Conservation (phyloP, 2,329 filamentous ascomycete genomes). For the Plenodomus lindquistii region DNA sequence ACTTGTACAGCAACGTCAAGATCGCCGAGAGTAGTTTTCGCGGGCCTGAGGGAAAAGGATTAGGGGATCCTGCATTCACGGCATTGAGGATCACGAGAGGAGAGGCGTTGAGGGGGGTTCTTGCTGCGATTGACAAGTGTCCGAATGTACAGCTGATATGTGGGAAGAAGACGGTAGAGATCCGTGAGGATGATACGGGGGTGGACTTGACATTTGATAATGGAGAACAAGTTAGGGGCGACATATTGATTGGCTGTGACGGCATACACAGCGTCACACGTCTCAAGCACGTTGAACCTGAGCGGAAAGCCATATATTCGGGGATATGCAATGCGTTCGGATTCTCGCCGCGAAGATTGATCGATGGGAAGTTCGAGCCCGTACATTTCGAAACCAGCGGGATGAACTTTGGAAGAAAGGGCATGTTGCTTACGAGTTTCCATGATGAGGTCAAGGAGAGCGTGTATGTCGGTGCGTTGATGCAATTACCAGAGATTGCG, state of each 20-base stretch:
- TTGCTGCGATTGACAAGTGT: conserved; percentile 46
- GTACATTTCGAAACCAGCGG: conserved; percentile 47
- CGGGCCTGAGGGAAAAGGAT: conserved; percentile 48
- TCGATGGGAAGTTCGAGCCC: conserved; percentile 24
- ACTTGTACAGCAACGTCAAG: conserved; percentile 48
- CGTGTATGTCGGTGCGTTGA: conserved; percentile 51
- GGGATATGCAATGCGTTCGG: conserved; percentile 54
- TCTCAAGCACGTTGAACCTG: conserved; percentile 51
- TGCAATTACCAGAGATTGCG: conserved; percentile 49
- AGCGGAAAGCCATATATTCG: conserved; percentile 48
- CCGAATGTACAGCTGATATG: conserved; percentile 49
- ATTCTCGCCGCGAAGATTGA: conserved; percentile 44
- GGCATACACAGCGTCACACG: conserved; percentile 54
- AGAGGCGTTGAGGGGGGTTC: conserved; percentile 49
- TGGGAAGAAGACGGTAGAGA: conserved; percentile 48
- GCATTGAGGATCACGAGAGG: conserved; percentile 51
- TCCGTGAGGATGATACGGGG: conserved; percentile 46
- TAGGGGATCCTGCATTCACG: conserved; percentile 51
- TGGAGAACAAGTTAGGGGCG: conserved; percentile 49
- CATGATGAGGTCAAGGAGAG: conserved; percentile 42
- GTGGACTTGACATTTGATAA: conserved; percentile 53
- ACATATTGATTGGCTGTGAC: conserved; percentile 60
- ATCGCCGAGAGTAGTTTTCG: conserved; percentile 49
- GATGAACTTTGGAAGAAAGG: conserved; percentile 52
- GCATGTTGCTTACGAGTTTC: conserved; percentile 51